Evolutionary conservation across 257 asterid species (phyloP).

Genomic region (Forsythia suspensa): DNA sequence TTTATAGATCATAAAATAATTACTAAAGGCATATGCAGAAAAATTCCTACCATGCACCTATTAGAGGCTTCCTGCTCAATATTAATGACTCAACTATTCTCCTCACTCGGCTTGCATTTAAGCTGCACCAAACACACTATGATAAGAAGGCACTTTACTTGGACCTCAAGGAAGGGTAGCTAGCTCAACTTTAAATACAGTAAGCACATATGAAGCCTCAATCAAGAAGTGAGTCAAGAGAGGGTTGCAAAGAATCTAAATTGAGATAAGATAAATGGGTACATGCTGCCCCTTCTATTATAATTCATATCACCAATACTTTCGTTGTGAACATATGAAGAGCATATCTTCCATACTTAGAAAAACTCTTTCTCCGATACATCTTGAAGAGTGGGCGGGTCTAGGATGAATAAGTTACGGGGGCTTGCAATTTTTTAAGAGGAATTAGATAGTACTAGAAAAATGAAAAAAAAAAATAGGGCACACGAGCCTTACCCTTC

Average conservation of each 20-base stretch:
- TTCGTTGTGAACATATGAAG: neutral
- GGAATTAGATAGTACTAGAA: too few relatives aligned
- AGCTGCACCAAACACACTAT: neutral
- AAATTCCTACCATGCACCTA: neutral
- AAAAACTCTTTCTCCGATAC: neutral
- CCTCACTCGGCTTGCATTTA: neutral
- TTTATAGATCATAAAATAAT: neutral
- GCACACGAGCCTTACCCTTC: too few relatives aligned
- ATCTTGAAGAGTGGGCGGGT: neutral
- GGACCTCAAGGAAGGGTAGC: neutral
- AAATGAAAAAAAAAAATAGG: too few relatives aligned
- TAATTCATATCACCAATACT: neutral
- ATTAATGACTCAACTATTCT: neutral
- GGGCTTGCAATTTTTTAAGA: too few relatives aligned
- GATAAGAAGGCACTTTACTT: neutral
- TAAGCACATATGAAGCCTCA: neutral
- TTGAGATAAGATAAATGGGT: neutral
- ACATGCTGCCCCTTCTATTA: neutral
- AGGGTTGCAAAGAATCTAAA: neutral
- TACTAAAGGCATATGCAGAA: neutral
- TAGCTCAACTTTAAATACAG: neutral
- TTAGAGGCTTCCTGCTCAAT: slow-evolving; percentile 3
- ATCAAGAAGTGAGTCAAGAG: neutral
- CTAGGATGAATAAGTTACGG: too few relatives aligned
- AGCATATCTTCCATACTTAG: neutral